Evolutionary conservation across 106 monocot species (phyloP), one percentile per base, ranked within the genome.

Genomic region (Dendrobium chrysotoxum): DNA sequence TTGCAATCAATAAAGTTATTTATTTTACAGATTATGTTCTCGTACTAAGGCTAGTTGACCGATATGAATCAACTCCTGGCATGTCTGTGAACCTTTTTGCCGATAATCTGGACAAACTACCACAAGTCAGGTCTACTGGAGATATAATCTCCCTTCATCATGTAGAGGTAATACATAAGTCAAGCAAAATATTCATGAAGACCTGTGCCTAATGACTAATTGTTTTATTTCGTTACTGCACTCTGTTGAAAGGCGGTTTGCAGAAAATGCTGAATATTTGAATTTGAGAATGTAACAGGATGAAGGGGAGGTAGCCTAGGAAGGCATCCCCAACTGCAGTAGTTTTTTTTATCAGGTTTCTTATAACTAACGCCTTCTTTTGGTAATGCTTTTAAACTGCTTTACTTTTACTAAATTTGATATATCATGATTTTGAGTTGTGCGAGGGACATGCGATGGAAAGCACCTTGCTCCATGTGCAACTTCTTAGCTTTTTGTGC

Each of bases 81-180:
- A 28, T 92, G 58, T 79, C 78, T 65, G 90, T 90, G 57, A 88
- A 75, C 12, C 87, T 87, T 77, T 90, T 85, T 76, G 84, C 86
- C n/a, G 88, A 88, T 39, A 77, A 40, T 11, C 31, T 53, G 53
- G 16, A 78, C 23, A 84, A 83, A 31, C 74, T 90, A 35, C 90
- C 90, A 0, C 39, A 77, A 83, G 87, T 87, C 12, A 89, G 45
- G 77, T 84, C 84, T 54, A 82, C 40, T 83, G 87, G 89, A 78
- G 92, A 92, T 80, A 79, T 92, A 30, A 84, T 92, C 39, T 80
- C 85, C 78, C 85, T 92, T 80, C 92, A 89, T 80, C 79, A 45
- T 76, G 87, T 87, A 67, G 68, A 84, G 89, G 92, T 92, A 87
- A 25, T 4, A 28, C 38, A 40, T 70, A 70, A 61, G 30, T 12